Evolutionary conservation across 768 basidiomycete genomes (phyloP).

Genomic region (Gymnopilus junonius): DNA sequence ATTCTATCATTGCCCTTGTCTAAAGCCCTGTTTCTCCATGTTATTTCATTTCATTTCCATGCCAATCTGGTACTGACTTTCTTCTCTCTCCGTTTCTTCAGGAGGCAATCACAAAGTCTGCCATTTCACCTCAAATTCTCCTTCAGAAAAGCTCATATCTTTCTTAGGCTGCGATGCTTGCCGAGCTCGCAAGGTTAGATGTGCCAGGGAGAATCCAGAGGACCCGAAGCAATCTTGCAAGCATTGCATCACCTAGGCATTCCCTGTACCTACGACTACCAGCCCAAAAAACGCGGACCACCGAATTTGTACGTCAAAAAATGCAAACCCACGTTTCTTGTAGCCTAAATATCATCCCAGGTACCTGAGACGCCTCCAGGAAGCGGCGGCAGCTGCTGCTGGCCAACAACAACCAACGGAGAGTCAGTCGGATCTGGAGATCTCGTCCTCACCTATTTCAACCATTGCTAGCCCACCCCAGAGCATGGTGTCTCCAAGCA

Average conservation of each 20-base stretch:
- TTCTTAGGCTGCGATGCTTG: conserved; percentile 82
- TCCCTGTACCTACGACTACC: conserved; percentile 89
- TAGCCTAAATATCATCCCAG: conserved; percentile 37
- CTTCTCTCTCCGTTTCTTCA: conserved; percentile 36
- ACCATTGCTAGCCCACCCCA: conserved; percentile 53
- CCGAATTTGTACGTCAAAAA: conserved; percentile 73
- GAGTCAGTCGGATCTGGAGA: conserved; percentile 39
- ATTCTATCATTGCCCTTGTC: conserved; percentile 19
- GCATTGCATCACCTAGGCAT: conserved; percentile 85
- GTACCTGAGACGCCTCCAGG: conserved; percentile 80
- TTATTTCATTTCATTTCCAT: conserved; percentile 35
- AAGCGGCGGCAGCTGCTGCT: conserved; percentile 69
- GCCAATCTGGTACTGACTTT: conserved; percentile 35
- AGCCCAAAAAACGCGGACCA: conserved; percentile 92
- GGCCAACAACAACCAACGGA: conserved; percentile 42
- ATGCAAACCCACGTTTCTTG: not conserved
- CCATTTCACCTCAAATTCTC: conserved; percentile 15
- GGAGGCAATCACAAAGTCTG: conserved; percentile 87
- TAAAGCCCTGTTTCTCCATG: conserved; percentile 33
- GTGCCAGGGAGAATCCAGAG: conserved; percentile 78
- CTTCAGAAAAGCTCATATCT: conserved; percentile 17
- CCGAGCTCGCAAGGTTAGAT: conserved; percentile 85
- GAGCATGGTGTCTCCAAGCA: conserved; percentile 48
- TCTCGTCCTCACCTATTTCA: conserved; percentile 50
- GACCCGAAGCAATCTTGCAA: conserved; percentile 83